Percentiles rank a stretch among this genome's conserved stretches.
Evolutionary conservation across 2,329 filamentous ascomycete genomes (phyloP).

Genomic region (Fusarium poae): DNA sequence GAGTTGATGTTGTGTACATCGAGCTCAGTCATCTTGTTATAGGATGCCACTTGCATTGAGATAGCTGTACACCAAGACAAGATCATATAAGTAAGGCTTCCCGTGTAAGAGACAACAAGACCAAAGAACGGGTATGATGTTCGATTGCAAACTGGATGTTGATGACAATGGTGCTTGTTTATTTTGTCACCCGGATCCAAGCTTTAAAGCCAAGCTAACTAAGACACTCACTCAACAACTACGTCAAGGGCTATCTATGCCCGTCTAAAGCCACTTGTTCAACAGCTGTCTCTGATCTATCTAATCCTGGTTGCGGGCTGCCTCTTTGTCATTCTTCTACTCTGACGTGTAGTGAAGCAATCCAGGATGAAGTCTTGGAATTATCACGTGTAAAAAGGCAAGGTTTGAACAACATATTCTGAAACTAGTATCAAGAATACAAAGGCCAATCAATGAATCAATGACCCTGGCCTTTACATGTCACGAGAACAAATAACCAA

Average conservation of each 20-base stretch:
- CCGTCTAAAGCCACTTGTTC: not conserved
- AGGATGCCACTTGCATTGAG: too few relatives aligned
- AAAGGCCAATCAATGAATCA: constrained; percentile 1
- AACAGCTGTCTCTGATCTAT: not conserved
- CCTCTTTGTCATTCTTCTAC: constrained; percentile 24
- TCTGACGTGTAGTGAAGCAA: not conserved
- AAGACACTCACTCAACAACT: not conserved
- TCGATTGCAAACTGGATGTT: not conserved
- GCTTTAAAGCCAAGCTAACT: not conserved
- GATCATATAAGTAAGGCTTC: not conserved
- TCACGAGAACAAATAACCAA: constrained; percentile 16
- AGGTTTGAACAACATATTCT: not conserved
- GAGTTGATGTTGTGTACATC: not conserved
- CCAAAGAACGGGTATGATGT: not conserved
- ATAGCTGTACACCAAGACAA: not conserved
- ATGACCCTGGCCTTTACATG: not conserved
- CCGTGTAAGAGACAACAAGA: not conserved
- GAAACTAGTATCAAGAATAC: not conserved
- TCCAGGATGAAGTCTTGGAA: not conserved
- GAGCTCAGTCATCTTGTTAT: not conserved
- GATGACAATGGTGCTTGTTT: not conserved
- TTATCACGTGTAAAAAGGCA: not conserved
- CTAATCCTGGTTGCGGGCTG: constrained; percentile 16
- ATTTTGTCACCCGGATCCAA: not conserved
- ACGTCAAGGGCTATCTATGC: not conserved